A percentile compares a stretch with the other conserved stretches of the same genome.
Evolutionary conservation across 2,329 filamentous ascomycete genomes (phyloP).

Genomic region (Colletotrichum chlorophyti): DNA sequence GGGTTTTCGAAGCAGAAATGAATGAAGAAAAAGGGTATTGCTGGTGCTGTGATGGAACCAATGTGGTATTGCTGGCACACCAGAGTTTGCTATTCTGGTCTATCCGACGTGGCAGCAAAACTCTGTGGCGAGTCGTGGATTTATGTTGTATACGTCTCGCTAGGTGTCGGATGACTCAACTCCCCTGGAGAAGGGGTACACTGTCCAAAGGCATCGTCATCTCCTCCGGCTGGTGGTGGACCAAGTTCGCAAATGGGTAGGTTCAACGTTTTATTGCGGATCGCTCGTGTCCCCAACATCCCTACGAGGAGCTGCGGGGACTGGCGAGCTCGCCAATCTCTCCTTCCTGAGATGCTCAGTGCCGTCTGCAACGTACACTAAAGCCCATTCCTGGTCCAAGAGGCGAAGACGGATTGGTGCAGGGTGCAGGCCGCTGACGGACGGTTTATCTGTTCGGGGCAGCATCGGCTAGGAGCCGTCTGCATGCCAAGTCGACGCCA

Average conservation of each 20-base stretch:
- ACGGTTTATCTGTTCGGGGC: conserved; percentile 16
- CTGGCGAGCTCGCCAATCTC: conserved; percentile 25
- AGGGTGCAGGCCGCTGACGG: conserved; percentile 11
- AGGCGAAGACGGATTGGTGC: conserved; percentile 5
- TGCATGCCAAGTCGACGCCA: conserved; percentile 25
- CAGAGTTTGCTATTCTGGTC: background rate
- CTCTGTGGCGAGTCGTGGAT: conserved; percentile 17
- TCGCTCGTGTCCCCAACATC: too few relatives aligned
- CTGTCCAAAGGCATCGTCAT: background rate
- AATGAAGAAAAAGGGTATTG: background rate
- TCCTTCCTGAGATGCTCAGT: conserved; percentile 17
- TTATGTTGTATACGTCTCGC: conserved; percentile 7
- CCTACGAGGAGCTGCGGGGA: conserved; percentile 1
- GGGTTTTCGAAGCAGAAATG: background rate
- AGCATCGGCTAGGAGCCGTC: conserved; percentile 7
- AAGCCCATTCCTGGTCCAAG: background rate
- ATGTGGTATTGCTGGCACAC: too few relatives aligned
- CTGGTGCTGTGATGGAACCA: background rate
- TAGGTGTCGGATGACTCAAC: conserved; percentile 2
- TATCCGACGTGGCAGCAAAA: conserved; percentile 14
- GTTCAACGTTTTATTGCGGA: too few relatives aligned
- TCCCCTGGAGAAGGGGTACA: background rate
- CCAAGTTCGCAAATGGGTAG: too few relatives aligned
- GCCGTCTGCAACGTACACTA: background rate
- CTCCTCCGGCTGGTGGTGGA: background rate